Base-by-base conservation (phyloP, 371 early-diverging fungal genomes). In the Zopfochytrium polystomum region DNA sequence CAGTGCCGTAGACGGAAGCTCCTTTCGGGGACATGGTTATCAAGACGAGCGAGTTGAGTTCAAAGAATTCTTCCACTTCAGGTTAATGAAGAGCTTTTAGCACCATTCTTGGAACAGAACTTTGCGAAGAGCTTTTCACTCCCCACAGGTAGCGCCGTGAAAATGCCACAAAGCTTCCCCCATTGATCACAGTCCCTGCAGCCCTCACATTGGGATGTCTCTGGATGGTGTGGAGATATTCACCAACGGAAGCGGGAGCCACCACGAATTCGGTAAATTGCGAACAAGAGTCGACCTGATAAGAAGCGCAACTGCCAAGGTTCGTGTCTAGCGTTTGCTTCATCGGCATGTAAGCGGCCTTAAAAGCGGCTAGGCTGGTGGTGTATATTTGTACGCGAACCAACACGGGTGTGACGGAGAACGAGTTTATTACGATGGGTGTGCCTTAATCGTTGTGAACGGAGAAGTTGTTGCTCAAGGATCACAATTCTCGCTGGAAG, bases 371-470 rank as follows among this genome's bases (percentile, higher is more conserved):
- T 76, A 83, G 85, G 77, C 68, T 38, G 96, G 96, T 52, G 99
- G 99, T 33, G 81, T 93, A 13, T 98, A 98, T 65, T 68, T 97
- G 34, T 98, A 98, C 64, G 80, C 96, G 2, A 98, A 98, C 71
- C 96, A 94, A 62, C 87, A 90, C 72, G 99, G 99, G 2, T 98
- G 98, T 68, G 99, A 97, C 62, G 99, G 96, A n/a, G 98, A 98
- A 73, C 85, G 98, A 23, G 71, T 96, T 11, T 98, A 98, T 73
- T 98, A 95, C 63, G 99, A 98, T 62, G 99, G 98, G 2, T 86
- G 91, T 48, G 85, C 93, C 0, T 76, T 98, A 84, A 87, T 97
- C 58, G 80, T 87, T 3, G 80, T 90, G 49, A 97, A 97, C 70
- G 99, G 98, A 26, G 73, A 87, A 27, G 74, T 96, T 3, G 80